Conservation (phyloP, 306 rosid genomes). For the Acacia acuminata region DNA sequence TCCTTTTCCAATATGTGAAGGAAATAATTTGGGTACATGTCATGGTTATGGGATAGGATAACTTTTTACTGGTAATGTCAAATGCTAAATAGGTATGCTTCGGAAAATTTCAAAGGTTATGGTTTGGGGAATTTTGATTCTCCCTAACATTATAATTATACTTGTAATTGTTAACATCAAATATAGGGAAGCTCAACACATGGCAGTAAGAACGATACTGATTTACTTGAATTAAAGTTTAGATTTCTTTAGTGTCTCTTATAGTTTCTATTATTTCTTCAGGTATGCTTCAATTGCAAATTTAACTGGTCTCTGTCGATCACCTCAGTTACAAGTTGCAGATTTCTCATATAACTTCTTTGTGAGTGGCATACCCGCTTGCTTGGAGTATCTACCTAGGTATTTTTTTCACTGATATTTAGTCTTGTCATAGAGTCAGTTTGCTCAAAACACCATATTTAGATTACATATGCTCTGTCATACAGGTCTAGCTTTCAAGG, state of each 20-base stretch:
- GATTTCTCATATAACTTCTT: constrained; percentile 90
- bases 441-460: constrained; percentile 26
- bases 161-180: constrained; percentile 13
- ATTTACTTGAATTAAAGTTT: constrained; percentile 5
- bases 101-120: neutral
- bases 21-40: too few relatives aligned
- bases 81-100: neutral
- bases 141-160: neutral
- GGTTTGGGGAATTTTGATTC: constrained; percentile 7
- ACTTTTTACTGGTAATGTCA: constrained; percentile 11
- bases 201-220: constrained; percentile 8
- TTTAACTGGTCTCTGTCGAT: constrained; percentile 70
- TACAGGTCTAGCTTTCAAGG: constrained; percentile 86
- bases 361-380: constrained; percentile 82
- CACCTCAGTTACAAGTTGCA: constrained; percentile 64
- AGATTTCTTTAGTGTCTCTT: constrained; percentile 32
- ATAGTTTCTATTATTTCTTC: constrained; percentile 33
- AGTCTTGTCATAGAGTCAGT: constrained; percentile 29
- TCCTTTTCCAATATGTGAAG: too few relatives aligned
- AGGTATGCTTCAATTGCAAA: constrained; percentile 66
- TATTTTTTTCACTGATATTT: constrained; percentile 35
- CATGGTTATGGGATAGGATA: constrained; percentile 2
- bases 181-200: constrained; percentile 10
- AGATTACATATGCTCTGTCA: constrained; percentile 25
- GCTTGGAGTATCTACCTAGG: constrained; percentile 90